Evolutionary conservation across 352 stramenopile species (phyloP).

Genomic region (Phytophthora sojae): DNA sequence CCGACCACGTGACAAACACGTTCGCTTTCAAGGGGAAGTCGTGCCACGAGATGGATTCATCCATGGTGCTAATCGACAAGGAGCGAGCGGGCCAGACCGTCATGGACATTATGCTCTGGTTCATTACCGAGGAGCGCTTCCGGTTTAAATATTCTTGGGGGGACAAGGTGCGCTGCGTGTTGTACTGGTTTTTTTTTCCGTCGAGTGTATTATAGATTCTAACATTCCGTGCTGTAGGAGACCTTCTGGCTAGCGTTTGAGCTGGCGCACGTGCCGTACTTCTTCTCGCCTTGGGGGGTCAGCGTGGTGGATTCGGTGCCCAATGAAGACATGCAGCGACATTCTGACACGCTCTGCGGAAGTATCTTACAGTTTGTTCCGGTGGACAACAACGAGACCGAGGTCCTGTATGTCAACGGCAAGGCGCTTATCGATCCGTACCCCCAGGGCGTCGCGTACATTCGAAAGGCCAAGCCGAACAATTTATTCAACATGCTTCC

Average conservation of each 20-base stretch:
- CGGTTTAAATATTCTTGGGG: conserved; percentile 46
- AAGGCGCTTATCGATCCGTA: conserved; percentile 37
- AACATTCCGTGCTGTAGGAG: conserved; percentile 12
- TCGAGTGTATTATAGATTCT: background rate
- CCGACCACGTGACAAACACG: conserved; percentile 44
- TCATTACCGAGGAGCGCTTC: conserved; percentile 44
- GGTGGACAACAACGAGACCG: conserved; percentile 11
- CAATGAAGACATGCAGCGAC: conserved; percentile 38
- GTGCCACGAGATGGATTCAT: conserved; percentile 73
- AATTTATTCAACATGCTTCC: conserved; percentile 53
- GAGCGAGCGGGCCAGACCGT: conserved; percentile 33
- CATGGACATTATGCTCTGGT: conserved; percentile 46
- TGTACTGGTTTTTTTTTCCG: background rate
- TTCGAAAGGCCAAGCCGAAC: conserved; percentile 41
- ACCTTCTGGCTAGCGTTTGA: conserved; percentile 56
- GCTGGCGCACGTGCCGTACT: conserved; percentile 39
- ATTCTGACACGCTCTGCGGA: conserved; percentile 43
- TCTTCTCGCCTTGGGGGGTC: conserved; percentile 51
- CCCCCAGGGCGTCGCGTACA: conserved; percentile 36
- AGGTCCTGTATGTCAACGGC: conserved; percentile 41
- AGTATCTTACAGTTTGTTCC: conserved; percentile 52
- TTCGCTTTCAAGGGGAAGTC: conserved; percentile 50
- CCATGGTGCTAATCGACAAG: conserved; percentile 64
- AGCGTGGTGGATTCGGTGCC: conserved; percentile 40
- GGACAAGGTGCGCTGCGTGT: conserved; percentile 31